Base-by-base conservation (phyloP, 352 stramenopile genomes). In the Pythium dissimile region DNA sequence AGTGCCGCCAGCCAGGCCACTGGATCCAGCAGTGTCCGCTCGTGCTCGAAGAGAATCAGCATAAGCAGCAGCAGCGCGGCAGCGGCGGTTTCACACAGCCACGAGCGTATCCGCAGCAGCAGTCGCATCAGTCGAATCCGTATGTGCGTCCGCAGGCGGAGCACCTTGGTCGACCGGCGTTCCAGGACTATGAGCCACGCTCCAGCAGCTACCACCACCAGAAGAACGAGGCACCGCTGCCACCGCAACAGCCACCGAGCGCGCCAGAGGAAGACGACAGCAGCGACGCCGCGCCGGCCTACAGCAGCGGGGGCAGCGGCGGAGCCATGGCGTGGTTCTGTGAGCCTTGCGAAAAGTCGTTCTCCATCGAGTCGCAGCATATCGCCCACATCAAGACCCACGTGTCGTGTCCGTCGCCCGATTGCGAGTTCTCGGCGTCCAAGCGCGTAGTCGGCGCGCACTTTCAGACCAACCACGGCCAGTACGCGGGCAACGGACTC, bases 1-100 rank as follows among this genome's bases (percentile, higher is more conserved):
- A 91, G 31, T 94, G 84, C 61, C 75, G 74, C 15, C 68, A 80
- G 35, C 77, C 80, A 21, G 84, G 84, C 4, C 84, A 94, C 43
- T 94, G 84, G 84, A 92, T 92, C 34, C 77, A 91, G 21, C 63
- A 89, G 15, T 93, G 82, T 46, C 67, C 78, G 8, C 64, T 84
- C 31, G 32, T 61, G 5, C 24, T 58, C 7, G 58, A 65, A 28
- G 61, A 59, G 28, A 61, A 64, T 12, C 61, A 62, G 12, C 46
- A 72, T 31, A 66, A 62, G 51, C 57, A 59, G n/a, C 44, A 64
- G 41, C 34, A 50, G 7, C 54, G 27, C 34, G n/a, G 47, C 43
- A 39, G 53, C 30, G 28, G 34, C 15, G 26, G 34, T 16, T 24
- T 34, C 35, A 15, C 31, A 55, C 4, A 38, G 37, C 16, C 50